Conservation (phyloP, 805 yeast species). For the Lachancea thermotolerans region DNA sequence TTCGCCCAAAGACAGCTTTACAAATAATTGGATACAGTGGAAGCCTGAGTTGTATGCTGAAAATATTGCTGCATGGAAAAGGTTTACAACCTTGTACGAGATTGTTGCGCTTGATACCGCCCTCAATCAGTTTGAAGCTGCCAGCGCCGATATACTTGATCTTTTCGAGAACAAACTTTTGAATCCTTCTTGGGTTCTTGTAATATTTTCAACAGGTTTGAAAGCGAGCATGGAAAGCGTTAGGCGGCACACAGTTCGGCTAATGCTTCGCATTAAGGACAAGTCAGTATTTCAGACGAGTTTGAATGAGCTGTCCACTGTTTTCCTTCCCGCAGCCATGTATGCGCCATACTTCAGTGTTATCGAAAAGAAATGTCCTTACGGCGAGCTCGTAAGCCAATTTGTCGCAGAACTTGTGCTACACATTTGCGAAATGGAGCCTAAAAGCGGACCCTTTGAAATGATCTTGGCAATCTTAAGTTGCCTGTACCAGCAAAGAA, state of each 20-base stretch:
- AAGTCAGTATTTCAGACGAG: slow-evolving; percentile 41
- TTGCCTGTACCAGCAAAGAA: slow-evolving; percentile 41
- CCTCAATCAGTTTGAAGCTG: slow-evolving; percentile 78
- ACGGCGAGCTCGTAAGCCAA: slow-evolving; percentile 45
- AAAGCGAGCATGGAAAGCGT: slow-evolving; percentile 74
- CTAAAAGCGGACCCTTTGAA: neutral
- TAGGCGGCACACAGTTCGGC: slow-evolving; percentile 50
- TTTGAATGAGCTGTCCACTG: slow-evolving; percentile 32
- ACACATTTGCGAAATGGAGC: neutral
- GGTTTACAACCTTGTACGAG: slow-evolving; percentile 68
- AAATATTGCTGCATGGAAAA: slow-evolving; percentile 50
- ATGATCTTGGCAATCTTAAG: slow-evolving; percentile 33
- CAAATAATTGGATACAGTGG: slow-evolving; percentile 15
- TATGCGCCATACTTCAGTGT: slow-evolving; percentile 55
- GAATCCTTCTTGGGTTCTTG: slow-evolving; percentile 64
- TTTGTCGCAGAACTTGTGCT: slow-evolving; percentile 36
- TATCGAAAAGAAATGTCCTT: slow-evolving; percentile 41
- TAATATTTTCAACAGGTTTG: slow-evolving; percentile 69
- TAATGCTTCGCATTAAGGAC: slow-evolving; percentile 48
- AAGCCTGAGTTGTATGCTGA: slow-evolving; percentile 29
- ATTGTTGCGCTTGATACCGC: slow-evolving; percentile 81
- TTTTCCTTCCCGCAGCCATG: slow-evolving; percentile 54
- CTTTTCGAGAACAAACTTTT: slow-evolving; percentile 48
- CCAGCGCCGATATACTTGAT: slow-evolving; percentile 51
- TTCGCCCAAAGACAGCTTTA: slow-evolving; percentile 9